Percentiles rank a stretch among this genome's conserved stretches.
Conservation (phyloP, 1,284 basidiomycete genomes). For the Tranzscheliella williamsii region DNA sequence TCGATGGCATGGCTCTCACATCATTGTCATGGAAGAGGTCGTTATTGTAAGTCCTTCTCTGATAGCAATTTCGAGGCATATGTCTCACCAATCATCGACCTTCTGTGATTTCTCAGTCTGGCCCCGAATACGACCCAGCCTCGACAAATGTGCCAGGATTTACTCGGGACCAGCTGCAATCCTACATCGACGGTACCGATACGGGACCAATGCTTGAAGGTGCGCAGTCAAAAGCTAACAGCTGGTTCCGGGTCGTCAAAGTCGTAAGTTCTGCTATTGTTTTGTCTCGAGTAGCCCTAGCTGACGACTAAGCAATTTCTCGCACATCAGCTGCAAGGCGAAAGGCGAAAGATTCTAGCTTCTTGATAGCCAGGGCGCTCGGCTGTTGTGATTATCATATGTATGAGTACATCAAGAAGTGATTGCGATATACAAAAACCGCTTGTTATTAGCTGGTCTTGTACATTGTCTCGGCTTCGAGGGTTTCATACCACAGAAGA, state of each 20-base stretch:
- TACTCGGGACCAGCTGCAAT: slow-evolving; percentile 39
- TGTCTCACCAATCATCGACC: no score
- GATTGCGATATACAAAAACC: no score
- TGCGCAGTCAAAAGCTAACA: slow-evolving; percentile 47
- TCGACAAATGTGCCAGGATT: slow-evolving; percentile 50
- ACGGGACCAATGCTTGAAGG: slow-evolving; percentile 20
- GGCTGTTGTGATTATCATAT: no score
- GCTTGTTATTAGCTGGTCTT: no score
- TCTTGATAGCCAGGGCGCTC: no score
- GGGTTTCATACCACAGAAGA: no score
- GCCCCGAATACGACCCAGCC: slow-evolving; percentile 44
- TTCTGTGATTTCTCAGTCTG: slow-evolving; percentile 12
- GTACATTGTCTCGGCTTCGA: no score
- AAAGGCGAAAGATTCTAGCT: slow-evolving; percentile 41
- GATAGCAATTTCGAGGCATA: background rate
- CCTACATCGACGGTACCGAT: slow-evolving; percentile 33
- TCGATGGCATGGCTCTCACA: slow-evolving; percentile 57
- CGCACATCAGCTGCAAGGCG: slow-evolving; percentile 45
- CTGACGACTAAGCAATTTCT: background rate
- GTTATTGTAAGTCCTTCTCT: slow-evolving; percentile 40
- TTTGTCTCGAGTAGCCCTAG: no score
- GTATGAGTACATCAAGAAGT: no score
- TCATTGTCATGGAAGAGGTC: slow-evolving; percentile 60
- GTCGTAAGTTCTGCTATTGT: slow-evolving; percentile 45
- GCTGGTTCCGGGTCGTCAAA: slow-evolving; percentile 52